phyloP scores from a whole-genome alignment of 73 alveolate genomes.

The Blepharisma japonicum region DNA sequence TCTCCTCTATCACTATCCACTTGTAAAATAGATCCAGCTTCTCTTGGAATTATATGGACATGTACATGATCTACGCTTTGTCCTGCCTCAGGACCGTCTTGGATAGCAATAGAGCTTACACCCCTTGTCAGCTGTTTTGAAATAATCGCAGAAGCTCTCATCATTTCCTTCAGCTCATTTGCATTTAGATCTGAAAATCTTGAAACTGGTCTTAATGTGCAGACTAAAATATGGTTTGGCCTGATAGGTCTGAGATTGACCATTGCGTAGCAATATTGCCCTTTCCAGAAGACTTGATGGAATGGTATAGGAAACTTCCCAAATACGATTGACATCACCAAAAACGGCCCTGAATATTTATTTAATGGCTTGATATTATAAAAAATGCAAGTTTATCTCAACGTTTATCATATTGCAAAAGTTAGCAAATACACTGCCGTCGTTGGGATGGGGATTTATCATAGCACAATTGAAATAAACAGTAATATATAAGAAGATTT shows the following conservation, averaged over 20 bases:
- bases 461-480: neutral
- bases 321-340: neutral
- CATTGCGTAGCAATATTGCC: constrained; percentile 68
- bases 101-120: constrained; percentile 38
- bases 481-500: neutral
- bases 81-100: constrained; percentile 81
- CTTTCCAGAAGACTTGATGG: constrained; percentile 59
- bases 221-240: constrained; percentile 71
- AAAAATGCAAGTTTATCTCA: neutral
- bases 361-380: too few species aligned
- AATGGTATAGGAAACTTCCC: constrained; percentile 19
- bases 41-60: constrained; percentile 69
- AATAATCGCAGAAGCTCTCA: constrained; percentile 58
- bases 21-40: constrained; percentile 50
- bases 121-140: constrained; percentile 41
- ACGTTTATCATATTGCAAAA: neutral
- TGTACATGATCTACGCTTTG: constrained; percentile 83
- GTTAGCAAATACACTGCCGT: neutral
- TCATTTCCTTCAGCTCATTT: constrained; percentile 61
- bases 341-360: too few species aligned
- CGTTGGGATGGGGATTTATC: neutral
- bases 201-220: constrained; percentile 67
- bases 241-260: constrained; percentile 69
- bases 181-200: constrained; percentile 52
- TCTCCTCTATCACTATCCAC: constrained; percentile 46